Evolutionary conservation across 2,329 filamentous ascomycete genomes (phyloP).

Genomic region (Elsinoe perseae): DNA sequence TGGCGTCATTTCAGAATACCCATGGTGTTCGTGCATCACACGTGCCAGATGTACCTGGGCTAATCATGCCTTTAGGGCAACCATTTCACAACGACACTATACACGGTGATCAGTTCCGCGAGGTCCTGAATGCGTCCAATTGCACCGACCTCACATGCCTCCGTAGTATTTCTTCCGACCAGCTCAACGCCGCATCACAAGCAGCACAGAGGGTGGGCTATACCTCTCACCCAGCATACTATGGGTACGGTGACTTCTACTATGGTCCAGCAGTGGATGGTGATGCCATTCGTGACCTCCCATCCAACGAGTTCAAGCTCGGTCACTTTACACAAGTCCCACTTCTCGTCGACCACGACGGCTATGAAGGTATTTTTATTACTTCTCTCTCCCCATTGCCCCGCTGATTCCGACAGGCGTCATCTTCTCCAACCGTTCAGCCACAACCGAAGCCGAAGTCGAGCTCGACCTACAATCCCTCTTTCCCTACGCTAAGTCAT

Average conservation of each 20-base stretch:
- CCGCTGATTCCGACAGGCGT: slow-evolving; percentile 23
- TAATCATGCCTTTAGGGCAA: slow-evolving; percentile 20
- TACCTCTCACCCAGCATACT: slow-evolving; percentile 17
- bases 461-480: slow-evolving; percentile 26
- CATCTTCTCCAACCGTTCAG: slow-evolving; percentile 29
- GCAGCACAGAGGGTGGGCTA: slow-evolving; percentile 22
- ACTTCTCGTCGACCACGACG: slow-evolving; percentile 30
- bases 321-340: slow-evolving; percentile 33
- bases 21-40: slow-evolving; percentile 15
- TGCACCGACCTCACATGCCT: slow-evolving; percentile 28
- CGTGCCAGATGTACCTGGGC: neutral
- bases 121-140: slow-evolving; percentile 25
- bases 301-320: slow-evolving; percentile 28
- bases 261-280: slow-evolving; percentile 37
- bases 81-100: slow-evolving; percentile 26
- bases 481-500: slow-evolving; percentile 31
- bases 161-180: slow-evolving; percentile 19
- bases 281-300: slow-evolving; percentile 32
- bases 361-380: slow-evolving; percentile 22
- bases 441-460: slow-evolving; percentile 25
- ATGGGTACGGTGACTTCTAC: slow-evolving; percentile 36
- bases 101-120: slow-evolving; percentile 27
- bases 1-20: slow-evolving; percentile 33
- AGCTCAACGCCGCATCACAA: slow-evolving; percentile 22
- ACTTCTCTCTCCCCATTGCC: slow-evolving; percentile 19